These are phyloP conservation scores for Austroboletus novae-zelandiae DNA, from an alignment of 1,284 basidiomycete genomes.

Conservation along the genomic window DNA sequence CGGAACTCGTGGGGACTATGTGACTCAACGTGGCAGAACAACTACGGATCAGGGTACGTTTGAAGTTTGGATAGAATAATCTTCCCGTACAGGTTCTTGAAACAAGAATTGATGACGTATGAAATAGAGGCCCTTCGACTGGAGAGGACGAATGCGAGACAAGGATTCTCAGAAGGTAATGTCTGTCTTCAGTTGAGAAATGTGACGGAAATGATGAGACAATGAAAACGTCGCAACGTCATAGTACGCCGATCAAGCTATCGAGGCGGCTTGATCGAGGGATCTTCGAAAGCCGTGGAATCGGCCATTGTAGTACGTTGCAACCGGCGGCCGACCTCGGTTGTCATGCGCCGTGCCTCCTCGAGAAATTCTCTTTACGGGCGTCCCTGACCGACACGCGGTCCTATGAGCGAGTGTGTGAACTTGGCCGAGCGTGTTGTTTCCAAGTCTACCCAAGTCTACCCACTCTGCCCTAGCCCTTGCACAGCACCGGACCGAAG, in stretches of 20 bases:
- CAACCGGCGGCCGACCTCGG: no score
- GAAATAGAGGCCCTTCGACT: not conserved
- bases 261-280: not conserved
- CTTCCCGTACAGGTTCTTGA: slow-evolving; percentile 1
- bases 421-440: not conserved
- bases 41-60: not conserved
- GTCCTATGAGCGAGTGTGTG: not conserved
- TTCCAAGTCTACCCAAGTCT: not conserved
- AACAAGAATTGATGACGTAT: not conserved
- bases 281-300: not conserved
- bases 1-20: not conserved
- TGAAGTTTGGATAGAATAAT: not conserved
- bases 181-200: not conserved
- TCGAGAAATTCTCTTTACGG: not conserved
- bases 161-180: not conserved
- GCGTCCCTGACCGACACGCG: not conserved
- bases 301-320: not conserved
- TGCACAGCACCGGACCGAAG: not conserved
- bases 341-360: not conserved
- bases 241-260: not conserved
- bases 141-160: not conserved
- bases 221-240: not conserved
- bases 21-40: no score
- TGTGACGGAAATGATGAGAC: not conserved
- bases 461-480: not conserved